These are phyloP conservation scores for Tylopilus sp. DNA, from an alignment of 1,284 basidiomycete genomes.

Conservation along the genomic window DNA sequence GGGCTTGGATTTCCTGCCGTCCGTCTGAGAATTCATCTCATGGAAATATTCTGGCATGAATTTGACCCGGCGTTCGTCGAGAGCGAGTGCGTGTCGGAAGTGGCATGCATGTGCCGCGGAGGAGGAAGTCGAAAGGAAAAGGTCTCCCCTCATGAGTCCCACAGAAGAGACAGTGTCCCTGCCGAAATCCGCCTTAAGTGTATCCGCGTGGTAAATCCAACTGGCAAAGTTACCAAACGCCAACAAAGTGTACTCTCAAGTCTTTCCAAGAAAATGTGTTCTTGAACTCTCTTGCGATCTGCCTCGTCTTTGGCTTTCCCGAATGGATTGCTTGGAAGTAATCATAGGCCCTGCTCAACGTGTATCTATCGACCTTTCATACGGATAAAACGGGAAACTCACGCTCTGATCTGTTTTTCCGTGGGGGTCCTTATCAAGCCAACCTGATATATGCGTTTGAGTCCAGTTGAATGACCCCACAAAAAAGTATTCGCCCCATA, in stretches of 20 bases:
- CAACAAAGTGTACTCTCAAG: constrained; percentile 50
- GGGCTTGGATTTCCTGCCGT: constrained; percentile 22
- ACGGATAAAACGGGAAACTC: constrained; percentile 1
- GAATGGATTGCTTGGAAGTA: constrained; percentile 39
- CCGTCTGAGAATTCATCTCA: constrained; percentile 33
- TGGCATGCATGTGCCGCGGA: constrained; percentile 41
- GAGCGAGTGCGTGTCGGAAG: constrained; percentile 55
- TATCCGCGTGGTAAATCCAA: neutral
- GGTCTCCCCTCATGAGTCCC: constrained; percentile 38
- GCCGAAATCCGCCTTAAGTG: neutral
- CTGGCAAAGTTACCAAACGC: constrained; percentile 50
- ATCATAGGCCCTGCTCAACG: constrained; percentile 48
- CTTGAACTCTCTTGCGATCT: constrained; percentile 46
- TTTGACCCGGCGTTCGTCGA: constrained; percentile 53
- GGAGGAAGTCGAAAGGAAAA: constrained; percentile 34
- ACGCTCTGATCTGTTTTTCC: constrained; percentile 38
- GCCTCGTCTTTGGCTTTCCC: constrained; percentile 15
- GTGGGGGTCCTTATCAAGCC: constrained; percentile 36
- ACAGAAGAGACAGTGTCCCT: constrained; percentile 59
- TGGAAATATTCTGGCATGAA: constrained; percentile 52
- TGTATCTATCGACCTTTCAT: neutral
- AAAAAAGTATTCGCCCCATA: constrained; percentile 16
- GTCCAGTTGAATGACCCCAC: neutral
- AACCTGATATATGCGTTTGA: constrained; percentile 20
- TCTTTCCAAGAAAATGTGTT: constrained; percentile 47